Base-by-base conservation (phyloP, 495 filamentous ascomycete genomes). In the Copromyces sp. region DNA sequence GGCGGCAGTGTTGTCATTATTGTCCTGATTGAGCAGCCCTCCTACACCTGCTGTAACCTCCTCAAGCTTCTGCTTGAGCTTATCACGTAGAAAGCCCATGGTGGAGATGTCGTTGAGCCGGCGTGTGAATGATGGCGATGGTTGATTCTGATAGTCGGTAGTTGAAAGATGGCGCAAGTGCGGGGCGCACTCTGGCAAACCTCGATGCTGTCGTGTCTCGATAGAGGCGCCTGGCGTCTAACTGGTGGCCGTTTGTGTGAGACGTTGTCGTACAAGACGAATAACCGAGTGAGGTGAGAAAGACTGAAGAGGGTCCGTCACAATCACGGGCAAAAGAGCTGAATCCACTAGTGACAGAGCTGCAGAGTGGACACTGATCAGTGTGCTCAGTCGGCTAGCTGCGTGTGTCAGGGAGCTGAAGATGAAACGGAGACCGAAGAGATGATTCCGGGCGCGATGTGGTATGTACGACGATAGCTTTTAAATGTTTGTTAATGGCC, bases 41-140 rank as follows among this genome's bases (percentile, higher is more conserved):
- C 11, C 53, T 61, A 61, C 53, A 32, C 53, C 53, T 16, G 53
- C 53, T 61, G 53, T 61, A 29, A 61, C 53, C 53, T 61, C 53
- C 24, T 61, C 11, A 32, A 76, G 39, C 32, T 53, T 68, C 17
- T 75, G 69, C 69, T 75, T 76, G 69, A 74, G 73, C 41, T 75
- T 75, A 4, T 70, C 71, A 42, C 75, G 65, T 20, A 77, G 69
- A 38, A 77, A 70, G 20, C 12, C 42, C 75, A 77, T 77, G 71
- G 73, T 68, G 32, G 40, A 68, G 70, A 68, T 37, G 65, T 16
- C 3, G 24, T 32, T 61, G 24, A 61, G 47, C 24, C 5, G 24
- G 47, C 12, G 24, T 16, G 2, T 32, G 47, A 32, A 11, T 61
- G 47, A 3, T 32, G 45, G n/a, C 24, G 53, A 61, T 61, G 53